Conservation (phyloP, 495 filamentous ascomycete genomes). For the Aspergillus nidulans region DNA sequence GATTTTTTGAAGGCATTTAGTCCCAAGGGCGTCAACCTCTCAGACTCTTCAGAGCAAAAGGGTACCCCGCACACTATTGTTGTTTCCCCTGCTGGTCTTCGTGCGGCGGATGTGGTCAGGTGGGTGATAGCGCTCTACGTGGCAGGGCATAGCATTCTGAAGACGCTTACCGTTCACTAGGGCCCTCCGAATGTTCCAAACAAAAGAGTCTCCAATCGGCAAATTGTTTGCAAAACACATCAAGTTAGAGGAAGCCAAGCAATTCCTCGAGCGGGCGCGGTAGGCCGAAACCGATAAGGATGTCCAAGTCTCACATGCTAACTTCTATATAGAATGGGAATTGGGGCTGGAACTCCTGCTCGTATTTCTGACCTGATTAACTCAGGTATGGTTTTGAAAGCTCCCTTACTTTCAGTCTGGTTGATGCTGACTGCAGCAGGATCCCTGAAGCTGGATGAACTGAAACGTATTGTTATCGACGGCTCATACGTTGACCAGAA, state of each 20-base stretch:
- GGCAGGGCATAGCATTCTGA: background rate
- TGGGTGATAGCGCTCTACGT: slow-evolving; percentile 25
- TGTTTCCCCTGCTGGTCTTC: slow-evolving; percentile 69
- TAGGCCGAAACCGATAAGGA: slow-evolving; percentile 18
- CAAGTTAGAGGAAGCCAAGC: slow-evolving; percentile 82
- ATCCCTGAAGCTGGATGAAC: slow-evolving; percentile 58
- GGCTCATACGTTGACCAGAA: slow-evolving; percentile 88
- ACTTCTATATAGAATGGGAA: slow-evolving; percentile 54
- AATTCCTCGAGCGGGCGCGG: slow-evolving; percentile 62
- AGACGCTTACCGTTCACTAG: slow-evolving; percentile 33
- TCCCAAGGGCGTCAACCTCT: slow-evolving; percentile 45
- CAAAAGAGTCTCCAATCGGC: slow-evolving; percentile 68
- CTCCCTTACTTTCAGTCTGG: background rate
- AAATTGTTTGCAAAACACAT: slow-evolving; percentile 99
- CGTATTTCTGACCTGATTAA: slow-evolving; percentile 77
- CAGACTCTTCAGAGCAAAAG: slow-evolving; percentile 58
- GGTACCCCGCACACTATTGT: slow-evolving; percentile 87
- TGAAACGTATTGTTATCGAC: slow-evolving; percentile 82
- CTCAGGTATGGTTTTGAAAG: slow-evolving; percentile 51
- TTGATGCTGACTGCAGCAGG: slow-evolving; percentile 40
- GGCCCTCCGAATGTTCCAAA: slow-evolving; percentile 70
- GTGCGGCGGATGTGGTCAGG: slow-evolving; percentile 76
- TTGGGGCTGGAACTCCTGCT: slow-evolving; percentile 85
- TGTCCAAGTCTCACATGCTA: slow-evolving; percentile 7
- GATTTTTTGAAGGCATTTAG: slow-evolving; percentile 68